These are phyloP conservation scores for Erodium maritimum DNA, from an alignment of 345 rosid genomes.

Conservation along the genomic window DNA sequence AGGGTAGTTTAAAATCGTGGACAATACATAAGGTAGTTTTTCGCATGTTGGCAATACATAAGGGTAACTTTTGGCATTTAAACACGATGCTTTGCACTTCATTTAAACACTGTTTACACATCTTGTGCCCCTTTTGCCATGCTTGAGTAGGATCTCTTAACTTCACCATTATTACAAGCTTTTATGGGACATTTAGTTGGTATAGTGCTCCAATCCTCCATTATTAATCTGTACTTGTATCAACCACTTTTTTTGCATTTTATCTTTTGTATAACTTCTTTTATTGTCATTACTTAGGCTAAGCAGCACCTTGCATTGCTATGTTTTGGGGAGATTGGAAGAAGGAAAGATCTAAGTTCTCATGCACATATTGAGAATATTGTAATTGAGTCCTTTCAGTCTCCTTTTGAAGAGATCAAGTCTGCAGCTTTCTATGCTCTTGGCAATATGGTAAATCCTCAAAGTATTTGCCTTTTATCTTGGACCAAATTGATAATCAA, in stretches of 20 bases:
- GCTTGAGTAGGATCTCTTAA: not conserved
- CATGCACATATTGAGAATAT: constrained; percentile 78
- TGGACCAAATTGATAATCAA: constrained; percentile 99
- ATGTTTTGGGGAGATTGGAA: not conserved
- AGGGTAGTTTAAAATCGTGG: too few relatives aligned
- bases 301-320: not conserved
- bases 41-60: too few relatives aligned
- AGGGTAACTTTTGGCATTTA: too few relatives aligned
- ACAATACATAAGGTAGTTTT: too few relatives aligned
- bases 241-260: not conserved
- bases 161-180: not conserved
- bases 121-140: not conserved
- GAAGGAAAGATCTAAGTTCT: constrained; percentile 21
- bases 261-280: not conserved
- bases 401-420: constrained; percentile 97
- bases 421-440: constrained; percentile 99
- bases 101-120: not conserved
- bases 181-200: not conserved
- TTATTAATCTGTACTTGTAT: not conserved
- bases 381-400: constrained; percentile 92
- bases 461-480: constrained; percentile 87
- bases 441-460: constrained; percentile 90
- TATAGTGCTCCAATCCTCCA: not conserved
- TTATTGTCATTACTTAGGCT: not conserved
- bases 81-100: not conserved